Conservation (phyloP, 805 yeast species). For the Candida caryicola region DNA sequence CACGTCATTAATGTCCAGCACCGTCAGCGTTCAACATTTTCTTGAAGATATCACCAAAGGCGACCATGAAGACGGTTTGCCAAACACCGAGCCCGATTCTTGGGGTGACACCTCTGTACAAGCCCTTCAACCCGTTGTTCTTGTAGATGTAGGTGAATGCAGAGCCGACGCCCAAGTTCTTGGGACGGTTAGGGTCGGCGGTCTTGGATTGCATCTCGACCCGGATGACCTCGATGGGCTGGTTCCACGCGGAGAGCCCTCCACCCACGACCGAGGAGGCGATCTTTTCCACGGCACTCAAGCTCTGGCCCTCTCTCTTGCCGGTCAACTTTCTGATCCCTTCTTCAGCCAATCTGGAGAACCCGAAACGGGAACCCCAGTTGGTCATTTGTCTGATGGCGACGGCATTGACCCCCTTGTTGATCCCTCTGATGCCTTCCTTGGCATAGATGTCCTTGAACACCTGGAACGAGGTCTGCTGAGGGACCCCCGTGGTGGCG, state of each 20-base stretch:
- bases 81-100: slow-evolving; percentile 95
- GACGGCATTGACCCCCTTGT: slow-evolving; percentile 97
- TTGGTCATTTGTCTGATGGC: slow-evolving; percentile 99
- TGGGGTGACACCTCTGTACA: slow-evolving; percentile 95
- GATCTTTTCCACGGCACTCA: slow-evolving; percentile 77
- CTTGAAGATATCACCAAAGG: slow-evolving; percentile 82
- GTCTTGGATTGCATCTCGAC: slow-evolving; percentile 97
- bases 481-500: slow-evolving; percentile 55
- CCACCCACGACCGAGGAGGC: slow-evolving; percentile 90
- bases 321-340: slow-evolving; percentile 62
- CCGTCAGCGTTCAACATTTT: slow-evolving; percentile 41
- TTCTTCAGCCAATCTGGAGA: slow-evolving; percentile 89
- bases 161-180: slow-evolving; percentile 73
- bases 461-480: slow-evolving; percentile 76
- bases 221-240: slow-evolving; percentile 96
- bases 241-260: slow-evolving; percentile 97
- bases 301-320: slow-evolving; percentile 55
- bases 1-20: slow-evolving; percentile 37
- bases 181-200: slow-evolving; percentile 92
- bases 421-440: slow-evolving; percentile 93
- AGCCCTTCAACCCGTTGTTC: slow-evolving; percentile 82
- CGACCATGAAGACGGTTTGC: slow-evolving; percentile 99
- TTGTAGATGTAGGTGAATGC: slow-evolving; percentile 81
- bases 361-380: slow-evolving; percentile 98
- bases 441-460: slow-evolving; percentile 77